Conservation (phyloP, 2,329 filamentous ascomycete genomes). For the Ceratocystis papillata region DNA sequence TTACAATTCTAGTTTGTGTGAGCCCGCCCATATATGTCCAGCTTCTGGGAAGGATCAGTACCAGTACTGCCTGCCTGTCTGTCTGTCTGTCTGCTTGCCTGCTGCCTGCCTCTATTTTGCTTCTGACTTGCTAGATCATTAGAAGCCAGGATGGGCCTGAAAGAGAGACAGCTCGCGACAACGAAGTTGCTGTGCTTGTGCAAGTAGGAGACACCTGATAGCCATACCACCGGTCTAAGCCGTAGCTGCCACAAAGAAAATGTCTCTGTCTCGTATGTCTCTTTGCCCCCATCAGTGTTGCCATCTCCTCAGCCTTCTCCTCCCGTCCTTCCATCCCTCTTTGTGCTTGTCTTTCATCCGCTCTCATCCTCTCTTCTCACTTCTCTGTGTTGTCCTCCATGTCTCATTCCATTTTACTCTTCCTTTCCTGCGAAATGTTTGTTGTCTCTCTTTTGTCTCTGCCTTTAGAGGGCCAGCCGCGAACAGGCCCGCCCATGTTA, state of each 20-base stretch:
- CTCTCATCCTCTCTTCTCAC: neutral
- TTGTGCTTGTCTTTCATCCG: neutral
- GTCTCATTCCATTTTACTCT: neutral
- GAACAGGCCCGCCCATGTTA: slow-evolving; percentile 10
- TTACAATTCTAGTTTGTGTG: neutral
- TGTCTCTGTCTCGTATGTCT: neutral
- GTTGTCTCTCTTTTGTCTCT: slow-evolving; percentile 8
- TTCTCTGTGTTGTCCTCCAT: neutral
- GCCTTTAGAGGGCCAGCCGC: slow-evolving; percentile 8
- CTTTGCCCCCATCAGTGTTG: neutral
- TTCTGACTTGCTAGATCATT: neutral
- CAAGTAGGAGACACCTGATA: neutral
- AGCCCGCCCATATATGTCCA: neutral
- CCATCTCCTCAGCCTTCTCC: neutral
- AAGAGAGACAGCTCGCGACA: neutral
- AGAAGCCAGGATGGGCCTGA: neutral
- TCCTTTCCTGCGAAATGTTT: neutral
- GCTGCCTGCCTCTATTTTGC: neutral
- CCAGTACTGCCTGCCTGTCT: neutral
- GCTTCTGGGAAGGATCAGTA: neutral
- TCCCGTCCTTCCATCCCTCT: neutral
- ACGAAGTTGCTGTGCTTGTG: neutral
- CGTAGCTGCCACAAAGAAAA: neutral
- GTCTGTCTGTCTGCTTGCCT: neutral
- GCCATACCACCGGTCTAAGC: neutral